Conservation (phyloP, 169 alveolate species). For the Pseudocohnilembus persalinus region DNA sequence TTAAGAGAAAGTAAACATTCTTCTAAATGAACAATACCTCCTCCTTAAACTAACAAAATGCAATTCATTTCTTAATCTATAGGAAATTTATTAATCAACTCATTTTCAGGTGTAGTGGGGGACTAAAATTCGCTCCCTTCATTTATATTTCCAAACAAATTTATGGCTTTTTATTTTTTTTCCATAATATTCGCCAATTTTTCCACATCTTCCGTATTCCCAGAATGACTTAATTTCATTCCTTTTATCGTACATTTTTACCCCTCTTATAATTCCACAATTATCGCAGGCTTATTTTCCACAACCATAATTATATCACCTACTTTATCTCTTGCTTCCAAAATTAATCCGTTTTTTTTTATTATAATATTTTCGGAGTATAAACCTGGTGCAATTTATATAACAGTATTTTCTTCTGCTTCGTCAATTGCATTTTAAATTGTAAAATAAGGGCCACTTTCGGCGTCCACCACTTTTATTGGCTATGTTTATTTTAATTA, state of each 20-base stretch:
- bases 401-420: constrained; percentile 66
- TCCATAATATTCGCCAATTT: constrained; percentile 35
- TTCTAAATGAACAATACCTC: constrained; percentile 56
- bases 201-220: constrained; percentile 55
- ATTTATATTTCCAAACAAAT: constrained; percentile 26
- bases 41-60: constrained; percentile 51
- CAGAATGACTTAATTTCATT: constrained; percentile 60
- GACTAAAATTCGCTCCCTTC: constrained; percentile 31
- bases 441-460: constrained; percentile 57
- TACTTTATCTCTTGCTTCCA: constrained; percentile 47
- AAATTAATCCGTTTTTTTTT: constrained; percentile 27
- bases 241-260: constrained; percentile 46
- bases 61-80: constrained; percentile 66
- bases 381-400: constrained; percentile 61
- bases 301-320: constrained; percentile 55
- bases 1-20: constrained; percentile 53
- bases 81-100: constrained; percentile 57
- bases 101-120: constrained; percentile 43
- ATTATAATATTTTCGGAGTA: constrained; percentile 52
- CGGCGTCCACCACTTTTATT: constrained; percentile 53
- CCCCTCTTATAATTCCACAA: constrained; percentile 44
- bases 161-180: constrained; percentile 30
- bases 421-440: constrained; percentile 67
- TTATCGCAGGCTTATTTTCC: constrained; percentile 36
- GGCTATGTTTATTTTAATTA: too few relatives aligned